Conservation (phyloP, 306 rosid species). For the Carpinus fangiana region DNA sequence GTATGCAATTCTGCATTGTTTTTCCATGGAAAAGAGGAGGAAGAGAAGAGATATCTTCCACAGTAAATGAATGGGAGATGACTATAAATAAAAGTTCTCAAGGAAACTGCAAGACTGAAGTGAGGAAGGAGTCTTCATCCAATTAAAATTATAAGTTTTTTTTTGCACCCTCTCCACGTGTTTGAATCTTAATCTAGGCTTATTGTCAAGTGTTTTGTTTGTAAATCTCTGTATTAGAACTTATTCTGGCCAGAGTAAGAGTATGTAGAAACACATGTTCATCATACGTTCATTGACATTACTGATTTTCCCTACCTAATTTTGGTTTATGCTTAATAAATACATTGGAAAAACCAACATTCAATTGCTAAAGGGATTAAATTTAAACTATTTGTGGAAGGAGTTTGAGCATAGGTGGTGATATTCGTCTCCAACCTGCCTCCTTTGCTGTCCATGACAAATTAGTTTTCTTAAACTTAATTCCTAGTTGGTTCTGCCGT, state of each 20-base stretch:
- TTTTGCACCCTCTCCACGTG: not conserved
- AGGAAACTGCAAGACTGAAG: not conserved
- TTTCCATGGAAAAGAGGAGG: not conserved
- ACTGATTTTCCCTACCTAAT: not conserved
- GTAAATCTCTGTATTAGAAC: not conserved
- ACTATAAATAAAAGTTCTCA: not conserved
- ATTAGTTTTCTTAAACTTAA: not conserved
- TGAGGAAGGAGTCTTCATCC: not conserved
- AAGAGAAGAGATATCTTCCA: not conserved
- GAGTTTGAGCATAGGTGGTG: not conserved
- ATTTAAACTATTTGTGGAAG: not conserved
- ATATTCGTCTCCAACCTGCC: not conserved
- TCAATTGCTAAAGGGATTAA: not conserved
- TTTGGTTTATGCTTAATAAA: not conserved
- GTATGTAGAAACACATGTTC: not conserved
- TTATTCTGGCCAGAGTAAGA: not conserved
- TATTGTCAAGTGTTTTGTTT: not conserved
- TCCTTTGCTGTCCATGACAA: not conserved
- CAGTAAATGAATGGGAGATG: not conserved
- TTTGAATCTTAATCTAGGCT: not conserved
- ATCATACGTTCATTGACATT: not conserved
- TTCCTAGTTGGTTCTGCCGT: not conserved
- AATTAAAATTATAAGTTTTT: not conserved
- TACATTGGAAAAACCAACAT: not conserved
- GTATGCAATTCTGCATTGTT: not conserved